Conservation (phyloP, 2,329 filamentous ascomycete genomes). For the Grosmannia penicillata region DNA sequence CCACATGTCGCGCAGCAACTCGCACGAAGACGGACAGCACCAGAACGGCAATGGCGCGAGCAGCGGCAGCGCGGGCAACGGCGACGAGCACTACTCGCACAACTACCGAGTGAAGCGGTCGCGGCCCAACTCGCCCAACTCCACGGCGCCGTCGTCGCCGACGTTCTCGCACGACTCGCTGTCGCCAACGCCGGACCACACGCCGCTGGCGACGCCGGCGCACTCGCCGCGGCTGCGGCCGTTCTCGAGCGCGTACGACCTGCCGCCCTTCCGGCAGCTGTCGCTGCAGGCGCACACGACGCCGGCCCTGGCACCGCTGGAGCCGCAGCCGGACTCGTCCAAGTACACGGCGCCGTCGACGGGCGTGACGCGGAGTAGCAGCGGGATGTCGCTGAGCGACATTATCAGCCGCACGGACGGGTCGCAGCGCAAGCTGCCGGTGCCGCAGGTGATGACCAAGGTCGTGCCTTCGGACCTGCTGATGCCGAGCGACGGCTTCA, state of each 20-base stretch:
- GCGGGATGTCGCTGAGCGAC: constrained; percentile 71
- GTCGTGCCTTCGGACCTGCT: constrained; percentile 77
- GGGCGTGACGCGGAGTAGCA: constrained; percentile 40
- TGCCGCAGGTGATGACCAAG: constrained; percentile 71
- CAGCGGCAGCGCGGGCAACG: constrained; percentile 20
- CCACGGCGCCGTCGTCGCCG: constrained; percentile 86
- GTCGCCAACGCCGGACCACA: constrained; percentile 92
- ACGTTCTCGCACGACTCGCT: constrained; percentile 93
- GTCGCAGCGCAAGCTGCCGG: constrained; percentile 76
- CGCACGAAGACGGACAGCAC: constrained; percentile 46
- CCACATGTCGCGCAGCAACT: constrained; percentile 84
- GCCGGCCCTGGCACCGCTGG: constrained; percentile 42
- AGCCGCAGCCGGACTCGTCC: constrained; percentile 34
- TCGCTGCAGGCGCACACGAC: constrained; percentile 33
- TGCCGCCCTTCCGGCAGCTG: constrained; percentile 67
- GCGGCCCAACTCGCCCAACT: constrained; percentile 84
- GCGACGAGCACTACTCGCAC: constrained; percentile 61
- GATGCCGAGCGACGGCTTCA: constrained; percentile 48
- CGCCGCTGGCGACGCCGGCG: constrained; percentile 91
- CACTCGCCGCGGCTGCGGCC: constrained; percentile 86
- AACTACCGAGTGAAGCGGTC: constrained; percentile 70
- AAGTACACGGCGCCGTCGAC: constrained; percentile 29
- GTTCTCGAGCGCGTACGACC: constrained; percentile 57
- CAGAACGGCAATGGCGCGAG: neutral
- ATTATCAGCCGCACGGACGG: constrained; percentile 86